phyloP scores from a whole-genome alignment of 1,139 yeast genomes.

The Pichia sp. region DNA sequence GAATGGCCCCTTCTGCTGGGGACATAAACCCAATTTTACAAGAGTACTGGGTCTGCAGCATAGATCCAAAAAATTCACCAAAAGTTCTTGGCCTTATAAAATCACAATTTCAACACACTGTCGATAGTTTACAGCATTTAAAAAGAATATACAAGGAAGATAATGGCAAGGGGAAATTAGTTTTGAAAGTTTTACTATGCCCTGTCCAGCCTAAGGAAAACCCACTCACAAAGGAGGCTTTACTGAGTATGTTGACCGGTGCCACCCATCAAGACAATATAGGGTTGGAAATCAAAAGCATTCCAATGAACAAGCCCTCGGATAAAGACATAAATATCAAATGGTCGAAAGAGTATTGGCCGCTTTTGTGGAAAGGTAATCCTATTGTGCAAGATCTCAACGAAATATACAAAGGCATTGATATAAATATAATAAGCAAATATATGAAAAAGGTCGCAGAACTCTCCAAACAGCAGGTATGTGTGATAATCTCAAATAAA shows the following conservation, averaged over 20 bases:
- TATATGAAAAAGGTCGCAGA: slow-evolving; percentile 38
- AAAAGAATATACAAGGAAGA: slow-evolving; percentile 34
- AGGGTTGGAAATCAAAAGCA: slow-evolving; percentile 30
- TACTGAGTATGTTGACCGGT: slow-evolving; percentile 20
- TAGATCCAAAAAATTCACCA: slow-evolving; percentile 42
- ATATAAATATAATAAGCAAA: slow-evolving; percentile 40
- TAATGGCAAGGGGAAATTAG: slow-evolving; percentile 29
- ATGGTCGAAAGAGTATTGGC: slow-evolving; percentile 79
- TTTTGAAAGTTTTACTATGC: slow-evolving; percentile 32
- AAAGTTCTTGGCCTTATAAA: slow-evolving; percentile 30
- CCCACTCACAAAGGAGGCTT: slow-evolving; percentile 11
- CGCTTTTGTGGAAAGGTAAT: slow-evolving; percentile 89
- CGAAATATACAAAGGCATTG: slow-evolving; percentile 40
- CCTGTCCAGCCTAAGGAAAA: slow-evolving; percentile 17
- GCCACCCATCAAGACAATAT: slow-evolving; percentile 21
- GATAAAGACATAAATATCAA: slow-evolving; percentile 57
- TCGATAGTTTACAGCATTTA: slow-evolving; percentile 38
- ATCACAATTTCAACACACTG: slow-evolving; percentile 33
- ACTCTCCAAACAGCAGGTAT: slow-evolving; percentile 25
- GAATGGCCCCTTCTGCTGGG: slow-evolving; percentile 34
- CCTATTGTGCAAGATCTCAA: slow-evolving; percentile 72
- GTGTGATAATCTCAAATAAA: not conserved
- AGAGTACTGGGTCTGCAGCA: slow-evolving; percentile 54
- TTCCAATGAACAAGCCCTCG: slow-evolving; percentile 54
- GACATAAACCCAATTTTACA: slow-evolving; percentile 36